A percentile compares a stretch with the other conserved stretches of the same genome.
phyloP scores from a whole-genome alignment of 1,284 basidiomycete genomes.

The Cryptococcus sp. region DNA sequence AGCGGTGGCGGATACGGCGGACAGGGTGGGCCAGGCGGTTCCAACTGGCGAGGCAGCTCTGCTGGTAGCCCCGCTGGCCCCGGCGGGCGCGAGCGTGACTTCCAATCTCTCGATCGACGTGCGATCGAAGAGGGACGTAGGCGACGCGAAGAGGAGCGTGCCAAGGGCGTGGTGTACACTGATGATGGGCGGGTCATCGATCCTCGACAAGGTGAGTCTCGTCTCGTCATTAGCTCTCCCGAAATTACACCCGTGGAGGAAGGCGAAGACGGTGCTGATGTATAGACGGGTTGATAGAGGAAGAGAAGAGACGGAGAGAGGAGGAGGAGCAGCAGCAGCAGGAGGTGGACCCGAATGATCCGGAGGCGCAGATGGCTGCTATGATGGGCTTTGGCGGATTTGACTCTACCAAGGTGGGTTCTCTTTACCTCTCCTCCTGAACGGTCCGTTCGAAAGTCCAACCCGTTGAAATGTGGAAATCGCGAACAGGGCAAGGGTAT shows the following conservation, averaged over 20 bases:
- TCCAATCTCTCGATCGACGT: slow-evolving; percentile 38
- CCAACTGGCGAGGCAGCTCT: slow-evolving; percentile 14
- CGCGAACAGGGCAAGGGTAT: slow-evolving; percentile 66
- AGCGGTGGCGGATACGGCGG: slow-evolving; percentile 15
- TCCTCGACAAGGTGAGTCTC: slow-evolving; percentile 20
- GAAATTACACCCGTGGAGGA: background rate
- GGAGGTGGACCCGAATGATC: slow-evolving; percentile 62
- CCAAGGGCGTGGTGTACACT: slow-evolving; percentile 32
- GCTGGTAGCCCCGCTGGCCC: slow-evolving; percentile 20
- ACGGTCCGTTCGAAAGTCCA: no score
- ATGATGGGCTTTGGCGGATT: slow-evolving; percentile 90
- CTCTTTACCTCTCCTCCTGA: background rate
- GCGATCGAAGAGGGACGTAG: slow-evolving; percentile 48
- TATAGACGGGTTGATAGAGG: slow-evolving; percentile 2
- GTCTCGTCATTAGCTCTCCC: background rate
- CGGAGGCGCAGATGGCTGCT: slow-evolving; percentile 73
- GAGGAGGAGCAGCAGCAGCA: slow-evolving; percentile 50
- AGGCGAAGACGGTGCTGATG: background rate
- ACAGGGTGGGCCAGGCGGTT: slow-evolving; percentile 1
- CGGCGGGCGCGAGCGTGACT: slow-evolving; percentile 23
- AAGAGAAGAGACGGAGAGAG: slow-evolving; percentile 12
- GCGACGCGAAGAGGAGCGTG: slow-evolving; percentile 46
- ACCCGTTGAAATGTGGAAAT: background rate
- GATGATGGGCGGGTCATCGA: slow-evolving; percentile 27
- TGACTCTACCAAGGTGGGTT: slow-evolving; percentile 77